Conservation (phyloP, 2,329 filamentous ascomycete genomes). For the Fusarium napiforme region DNA sequence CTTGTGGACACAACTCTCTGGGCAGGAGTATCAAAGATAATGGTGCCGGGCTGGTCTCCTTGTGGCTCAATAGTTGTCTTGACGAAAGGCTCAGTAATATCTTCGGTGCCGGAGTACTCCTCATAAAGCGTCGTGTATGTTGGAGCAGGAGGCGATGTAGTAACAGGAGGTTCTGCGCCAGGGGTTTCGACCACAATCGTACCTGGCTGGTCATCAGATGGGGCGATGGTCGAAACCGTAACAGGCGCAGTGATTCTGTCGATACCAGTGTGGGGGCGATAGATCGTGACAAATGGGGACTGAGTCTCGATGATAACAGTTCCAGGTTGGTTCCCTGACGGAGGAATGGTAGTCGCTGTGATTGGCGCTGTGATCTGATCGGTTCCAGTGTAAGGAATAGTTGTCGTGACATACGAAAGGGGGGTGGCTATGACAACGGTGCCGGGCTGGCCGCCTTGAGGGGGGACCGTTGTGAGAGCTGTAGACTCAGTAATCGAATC, state of each 20-base stretch:
- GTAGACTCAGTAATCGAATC: constrained; percentile 12
- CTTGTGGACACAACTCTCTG: constrained; percentile 3
- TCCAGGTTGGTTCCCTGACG: constrained; percentile 12
- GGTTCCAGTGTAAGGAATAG: constrained; percentile 17
- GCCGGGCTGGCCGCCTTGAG: constrained; percentile 13
- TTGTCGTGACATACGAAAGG: constrained; percentile 20
- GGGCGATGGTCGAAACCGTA: constrained; percentile 24
- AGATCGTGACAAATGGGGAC: constrained; percentile 22
- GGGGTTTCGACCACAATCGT: constrained; percentile 30
- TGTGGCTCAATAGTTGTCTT: constrained; percentile 24
- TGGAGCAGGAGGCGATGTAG: constrained; percentile 18
- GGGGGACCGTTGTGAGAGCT: constrained; percentile 13
- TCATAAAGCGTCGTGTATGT: constrained; percentile 24
- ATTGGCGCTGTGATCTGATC: constrained; percentile 20
- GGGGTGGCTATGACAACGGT: constrained; percentile 26
- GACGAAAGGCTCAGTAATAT: constrained; percentile 11
- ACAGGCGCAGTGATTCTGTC: constrained; percentile 18
- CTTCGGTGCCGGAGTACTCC: constrained; percentile 16
- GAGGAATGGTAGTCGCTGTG: constrained; percentile 15
- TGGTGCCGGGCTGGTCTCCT: constrained; percentile 24
- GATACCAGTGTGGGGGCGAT: constrained; percentile 16
- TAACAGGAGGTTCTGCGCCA: constrained; percentile 12
- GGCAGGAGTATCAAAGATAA: constrained; percentile 29
- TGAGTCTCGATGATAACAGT: constrained; percentile 29
- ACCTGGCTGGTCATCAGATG: constrained; percentile 18